Conservation (phyloP, 257 asterid genomes). For the Rehmannia glutinosa region DNA sequence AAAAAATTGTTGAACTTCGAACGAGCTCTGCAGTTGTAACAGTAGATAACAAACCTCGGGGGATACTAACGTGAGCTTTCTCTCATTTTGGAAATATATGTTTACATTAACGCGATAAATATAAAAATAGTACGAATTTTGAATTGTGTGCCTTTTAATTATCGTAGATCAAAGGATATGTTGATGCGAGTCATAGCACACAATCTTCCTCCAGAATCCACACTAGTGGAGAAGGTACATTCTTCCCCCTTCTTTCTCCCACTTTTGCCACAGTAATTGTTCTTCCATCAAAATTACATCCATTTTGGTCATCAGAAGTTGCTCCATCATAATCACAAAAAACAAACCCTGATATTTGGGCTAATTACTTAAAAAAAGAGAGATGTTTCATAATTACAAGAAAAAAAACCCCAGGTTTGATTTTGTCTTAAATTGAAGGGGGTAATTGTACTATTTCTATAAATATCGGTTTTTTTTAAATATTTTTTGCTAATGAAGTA, state of each 20-base stretch:
- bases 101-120: not conserved
- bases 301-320: not conserved
- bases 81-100: slow-evolving; percentile 3
- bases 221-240: slow-evolving; percentile 75
- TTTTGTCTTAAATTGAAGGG: too few species aligned
- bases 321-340: too few species aligned
- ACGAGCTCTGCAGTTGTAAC: slow-evolving; percentile 67
- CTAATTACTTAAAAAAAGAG: too few species aligned
- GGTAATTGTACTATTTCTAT: too few species aligned
- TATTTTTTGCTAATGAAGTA: too few species aligned
- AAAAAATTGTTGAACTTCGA: slow-evolving; percentile 70
- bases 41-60: slow-evolving; percentile 84
- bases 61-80: slow-evolving; percentile 65
- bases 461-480: too few species aligned
- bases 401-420: too few species aligned
- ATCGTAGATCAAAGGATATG: slow-evolving; percentile 79
- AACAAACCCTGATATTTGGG: too few species aligned
- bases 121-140: not conserved
- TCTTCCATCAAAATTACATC: too few species aligned
- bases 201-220: slow-evolving; percentile 71
- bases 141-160: not conserved
- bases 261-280: too few species aligned
- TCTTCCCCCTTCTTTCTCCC: not conserved
- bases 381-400: too few species aligned
- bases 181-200: slow-evolving; percentile 91